Base-by-base conservation (phyloP, 2,329 filamentous ascomycete species). In the Colletotrichum liriopes region DNA sequence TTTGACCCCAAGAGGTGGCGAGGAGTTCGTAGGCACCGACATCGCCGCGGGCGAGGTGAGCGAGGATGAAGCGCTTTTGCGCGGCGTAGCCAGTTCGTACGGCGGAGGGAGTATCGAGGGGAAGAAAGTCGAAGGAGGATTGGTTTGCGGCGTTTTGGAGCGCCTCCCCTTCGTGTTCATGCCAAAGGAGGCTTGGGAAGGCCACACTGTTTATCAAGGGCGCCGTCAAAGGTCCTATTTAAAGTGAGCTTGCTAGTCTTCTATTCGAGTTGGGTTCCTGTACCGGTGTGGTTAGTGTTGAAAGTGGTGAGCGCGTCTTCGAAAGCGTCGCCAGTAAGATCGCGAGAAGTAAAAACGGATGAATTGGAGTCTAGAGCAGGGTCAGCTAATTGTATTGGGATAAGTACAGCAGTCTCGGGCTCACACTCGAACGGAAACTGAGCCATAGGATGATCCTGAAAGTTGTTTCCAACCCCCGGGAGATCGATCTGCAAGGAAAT, bases 41-140 rank as follows among this genome's bases (percentile, higher is more conserved):
- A 35, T 77, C 74, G 6, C 45, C 68, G 45, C 76, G 75, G 3
- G 74, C 68, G 49, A 81, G 73, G 7, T 80, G 63, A 2, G 73
- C 55, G 1, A 75, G 60, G 5, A 79, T 45, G 14, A 79, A 55
- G 39, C 77, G 68, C 58, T 80, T 80, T 74, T 85, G 83, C 4
- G 74, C 76, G 5, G 74, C 71, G 74, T 83, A 85, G 35, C 84
- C 84, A 1, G 79, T 78, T 5, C 79, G 74, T 8, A 85, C 81
- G 3, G 79, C 77, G 0, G 78, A 73, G 54, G 83, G 77, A 7
- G 79, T 79, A 41, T 73, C 61, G 11, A 71, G 39, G 1, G 41
- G 45, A 29, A 73, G 65, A 39, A 79, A 77, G 16, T 77, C 77
- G 7, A 56, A 67, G 35, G 39, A 78, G 29, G 41, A 78, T 9